These are phyloP conservation scores for Didymella arachidicola DNA, from an alignment of 2,329 filamentous ascomycete genomes.

Conservation along the genomic window DNA sequence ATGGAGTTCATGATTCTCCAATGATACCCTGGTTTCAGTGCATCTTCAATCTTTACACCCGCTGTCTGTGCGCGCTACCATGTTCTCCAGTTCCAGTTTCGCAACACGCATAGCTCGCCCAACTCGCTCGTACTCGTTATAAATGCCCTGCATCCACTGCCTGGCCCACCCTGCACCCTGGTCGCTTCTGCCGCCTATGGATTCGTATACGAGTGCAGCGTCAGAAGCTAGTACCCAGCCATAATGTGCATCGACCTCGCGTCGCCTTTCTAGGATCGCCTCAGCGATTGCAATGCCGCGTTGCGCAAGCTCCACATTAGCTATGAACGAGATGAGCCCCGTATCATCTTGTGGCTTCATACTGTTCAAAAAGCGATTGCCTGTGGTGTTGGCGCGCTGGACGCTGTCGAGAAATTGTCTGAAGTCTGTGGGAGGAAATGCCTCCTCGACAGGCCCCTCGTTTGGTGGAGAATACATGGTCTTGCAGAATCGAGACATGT, in stretches of 20 bases:
- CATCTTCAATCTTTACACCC: neutral
- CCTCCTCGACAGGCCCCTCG: neutral
- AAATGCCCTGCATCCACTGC: conserved; percentile 2
- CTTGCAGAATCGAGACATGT: no score
- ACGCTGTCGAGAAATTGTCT: conserved; percentile 4
- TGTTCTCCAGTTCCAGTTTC: neutral
- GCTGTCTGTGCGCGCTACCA: neutral
- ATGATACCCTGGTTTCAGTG: neutral
- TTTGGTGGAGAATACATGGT: neutral
- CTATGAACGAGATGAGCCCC: fast-evolving
- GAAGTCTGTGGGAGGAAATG: neutral
- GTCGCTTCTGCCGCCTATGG: conserved; percentile 1
- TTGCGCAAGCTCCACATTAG: neutral
- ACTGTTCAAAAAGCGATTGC: neutral
- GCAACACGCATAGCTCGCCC: neutral
- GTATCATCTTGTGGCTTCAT: neutral
- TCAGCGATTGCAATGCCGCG: neutral
- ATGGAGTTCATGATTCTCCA: neutral
- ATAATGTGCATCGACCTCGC: conserved; percentile 12
- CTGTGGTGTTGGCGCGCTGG: neutral
- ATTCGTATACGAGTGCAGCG: neutral
- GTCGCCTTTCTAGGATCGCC: neutral
- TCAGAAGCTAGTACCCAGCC: conserved; percentile 11
- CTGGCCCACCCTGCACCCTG: neutral
- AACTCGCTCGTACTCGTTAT: conserved; percentile 3